Percentiles rank a stretch among this genome's conserved stretches.
Evolutionary conservation across 768 basidiomycete species (phyloP).

Genomic region (Tulasnella calospora): DNA sequence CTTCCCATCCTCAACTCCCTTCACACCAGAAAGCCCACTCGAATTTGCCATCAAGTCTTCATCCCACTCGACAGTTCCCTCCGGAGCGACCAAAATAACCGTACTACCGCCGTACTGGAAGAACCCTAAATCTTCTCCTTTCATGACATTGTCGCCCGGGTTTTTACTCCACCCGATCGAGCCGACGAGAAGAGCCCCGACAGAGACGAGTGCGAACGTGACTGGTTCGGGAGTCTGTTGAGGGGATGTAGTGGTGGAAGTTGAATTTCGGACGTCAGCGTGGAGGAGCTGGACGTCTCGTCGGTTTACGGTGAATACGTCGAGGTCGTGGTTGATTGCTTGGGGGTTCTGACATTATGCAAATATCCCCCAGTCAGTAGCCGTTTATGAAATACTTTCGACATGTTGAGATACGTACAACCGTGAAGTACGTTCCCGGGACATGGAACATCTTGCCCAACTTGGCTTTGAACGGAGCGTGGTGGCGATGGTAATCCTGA

Average conservation of each 20-base stretch:
- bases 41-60: conserved; percentile 44
- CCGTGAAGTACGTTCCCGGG: conserved; percentile 58
- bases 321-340: conserved; percentile 64
- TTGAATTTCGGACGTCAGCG: conserved; percentile 35
- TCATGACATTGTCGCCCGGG: conserved; percentile 38
- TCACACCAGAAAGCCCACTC: conserved; percentile 30
- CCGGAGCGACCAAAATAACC: conserved; percentile 37
- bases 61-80: conserved; percentile 39
- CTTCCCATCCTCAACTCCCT: conserved; percentile 45
- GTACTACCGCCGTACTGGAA: conserved; percentile 80
- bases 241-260: conserved; percentile 34
- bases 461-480: conserved; percentile 58
- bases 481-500: conserved; percentile 76
- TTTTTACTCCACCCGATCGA: conserved; percentile 59
- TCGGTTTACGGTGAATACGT: conserved; percentile 61
- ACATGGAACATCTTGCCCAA: conserved; percentile 46
- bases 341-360: conserved; percentile 56
- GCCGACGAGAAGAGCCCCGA: conserved; percentile 79
- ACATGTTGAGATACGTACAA: conserved; percentile 33
- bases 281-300: conserved; percentile 54
- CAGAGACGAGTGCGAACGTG: conserved; percentile 62
- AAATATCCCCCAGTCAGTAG: not conserved
- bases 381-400: too few species aligned
- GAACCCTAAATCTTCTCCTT: conserved; percentile 48
- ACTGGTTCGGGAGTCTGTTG: conserved; percentile 27